Conservation (phyloP, 306 rosid genomes). For the Cicer pinnatifidum region DNA sequence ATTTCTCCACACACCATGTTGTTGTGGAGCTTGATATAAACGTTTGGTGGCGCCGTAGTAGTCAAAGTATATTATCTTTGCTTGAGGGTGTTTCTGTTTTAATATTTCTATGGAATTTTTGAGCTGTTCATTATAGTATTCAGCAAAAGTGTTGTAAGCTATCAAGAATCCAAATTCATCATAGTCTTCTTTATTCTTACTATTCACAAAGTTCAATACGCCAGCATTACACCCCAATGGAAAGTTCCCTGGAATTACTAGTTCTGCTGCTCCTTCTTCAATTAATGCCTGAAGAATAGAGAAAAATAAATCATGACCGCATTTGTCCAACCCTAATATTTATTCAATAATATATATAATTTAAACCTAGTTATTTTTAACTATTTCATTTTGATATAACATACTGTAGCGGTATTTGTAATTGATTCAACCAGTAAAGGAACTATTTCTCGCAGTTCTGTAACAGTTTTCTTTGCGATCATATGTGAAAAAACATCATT, state of each 20-base stretch:
- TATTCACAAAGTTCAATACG: slow-evolving; percentile 31
- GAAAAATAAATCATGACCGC: neutral
- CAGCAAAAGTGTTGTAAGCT: too few relatives aligned
- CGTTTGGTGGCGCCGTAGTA: too few relatives aligned
- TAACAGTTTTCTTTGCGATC: neutral
- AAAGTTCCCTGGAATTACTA: slow-evolving; percentile 18
- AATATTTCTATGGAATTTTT: too few relatives aligned
- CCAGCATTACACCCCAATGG: slow-evolving; percentile 5
- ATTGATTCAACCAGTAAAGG: neutral
- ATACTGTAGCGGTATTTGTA: neutral
- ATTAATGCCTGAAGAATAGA: neutral
- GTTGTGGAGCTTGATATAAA: too few relatives aligned
- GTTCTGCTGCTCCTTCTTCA: neutral
- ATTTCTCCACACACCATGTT: too few relatives aligned
- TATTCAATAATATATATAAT: neutral
- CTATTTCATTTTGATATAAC: neutral
- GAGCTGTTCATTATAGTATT: too few relatives aligned
- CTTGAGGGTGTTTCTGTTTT: too few relatives aligned
- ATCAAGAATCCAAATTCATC: too few relatives aligned
- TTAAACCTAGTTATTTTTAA: neutral
- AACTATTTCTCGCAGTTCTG: neutral
- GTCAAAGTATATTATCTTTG: too few relatives aligned
- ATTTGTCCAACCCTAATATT: neutral
- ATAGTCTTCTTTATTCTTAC: slow-evolving; percentile 2
- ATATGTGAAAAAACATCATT: neutral